Base-by-base conservation (phyloP, 2,329 filamentous ascomycete species). In the Pestalotiopsis sp. region DNA sequence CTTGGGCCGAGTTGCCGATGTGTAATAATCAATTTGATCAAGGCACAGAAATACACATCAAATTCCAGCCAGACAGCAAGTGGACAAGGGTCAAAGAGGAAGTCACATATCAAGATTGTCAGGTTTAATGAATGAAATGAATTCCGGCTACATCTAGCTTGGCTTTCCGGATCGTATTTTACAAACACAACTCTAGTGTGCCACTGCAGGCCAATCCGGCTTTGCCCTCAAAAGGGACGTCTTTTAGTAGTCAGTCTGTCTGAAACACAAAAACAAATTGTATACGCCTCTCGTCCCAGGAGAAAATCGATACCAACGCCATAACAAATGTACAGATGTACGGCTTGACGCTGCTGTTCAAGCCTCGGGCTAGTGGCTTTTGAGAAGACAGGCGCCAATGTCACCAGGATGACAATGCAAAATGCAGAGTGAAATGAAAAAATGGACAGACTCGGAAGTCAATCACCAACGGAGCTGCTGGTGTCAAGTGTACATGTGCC, bases 321-420 rank as follows among this genome's bases (percentile, higher is more conserved):
- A 31, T 4, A 27, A 13, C n/a, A 52, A 20, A 52, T 17, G 20
- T 20, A 52, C 14, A 62, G 31, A 62, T 36, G 36, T 62, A 20
- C 17, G 20, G 4, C 11, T 62, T 23, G n/a, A 38, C 59, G 36
- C 31, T 62, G 17, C 27, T 38, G 59, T n/a, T 62, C 59, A 20
- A 40, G 17, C n/a, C n/a, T 14, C 27, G 38, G 13, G n/a, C 20
- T 20, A 4, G 17, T 45, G 45, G 14, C 4, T 58, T n/a, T 58
- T 45, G 27, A 66, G 49, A 56, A 11, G 63, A 31, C 45, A 66
- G 36, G 14, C 45, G 31, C 52, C 45, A n/a, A 57, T 14, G 25
- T 23, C 63, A 66, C 52, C 31, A 23, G 20, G 49, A n/a, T n/a
- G n/a, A 38, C 45, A 66, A 66, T 25, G 63, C 63, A 66, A 58